These are phyloP conservation scores for Aspergillus incahuasiensis DNA, from an alignment of 495 filamentous ascomycete species.

Conservation along the genomic window DNA sequence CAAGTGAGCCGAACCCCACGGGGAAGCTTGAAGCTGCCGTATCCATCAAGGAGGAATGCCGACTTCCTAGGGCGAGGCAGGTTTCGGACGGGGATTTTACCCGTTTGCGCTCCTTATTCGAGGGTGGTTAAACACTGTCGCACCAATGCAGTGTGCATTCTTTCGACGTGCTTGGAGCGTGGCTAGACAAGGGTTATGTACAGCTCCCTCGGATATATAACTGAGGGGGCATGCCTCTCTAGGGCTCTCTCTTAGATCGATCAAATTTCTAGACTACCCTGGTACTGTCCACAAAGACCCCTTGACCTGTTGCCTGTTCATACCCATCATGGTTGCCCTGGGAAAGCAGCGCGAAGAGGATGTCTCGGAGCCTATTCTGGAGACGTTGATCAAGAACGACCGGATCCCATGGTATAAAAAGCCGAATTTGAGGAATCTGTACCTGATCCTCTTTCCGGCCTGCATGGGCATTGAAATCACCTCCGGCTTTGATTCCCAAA, in stretches of 20 bases:
- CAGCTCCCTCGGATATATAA: conserved; percentile 13
- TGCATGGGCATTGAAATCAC: conserved; percentile 69
- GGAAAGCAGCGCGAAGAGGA: conserved; percentile 29
- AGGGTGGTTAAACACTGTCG: background rate
- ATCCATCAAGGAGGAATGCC: conserved; percentile 9
- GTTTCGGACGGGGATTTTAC: conserved; percentile 11
- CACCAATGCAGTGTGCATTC: conserved; percentile 1
- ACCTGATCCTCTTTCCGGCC: conserved; percentile 59
- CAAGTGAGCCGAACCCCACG: conserved; percentile 3
- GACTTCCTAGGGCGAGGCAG: background rate
- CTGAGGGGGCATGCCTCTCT: background rate
- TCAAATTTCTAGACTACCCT: background rate
- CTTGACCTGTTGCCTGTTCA: background rate
- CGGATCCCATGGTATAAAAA: conserved; percentile 56
- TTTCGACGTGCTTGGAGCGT: background rate
- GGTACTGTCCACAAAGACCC: background rate
- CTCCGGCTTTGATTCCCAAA: conserved; percentile 66
- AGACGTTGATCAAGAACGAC: conserved; percentile 21
- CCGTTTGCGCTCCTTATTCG: background rate
- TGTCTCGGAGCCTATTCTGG: conserved; percentile 27
- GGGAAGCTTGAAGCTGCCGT: conserved; percentile 7
- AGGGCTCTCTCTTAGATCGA: no score
- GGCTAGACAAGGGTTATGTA: background rate
- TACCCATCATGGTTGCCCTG: conserved; percentile 20
- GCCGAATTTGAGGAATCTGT: conserved; percentile 54